Conservation (phyloP, 2,329 filamentous ascomycete genomes). For the Microcera coccophila region DNA sequence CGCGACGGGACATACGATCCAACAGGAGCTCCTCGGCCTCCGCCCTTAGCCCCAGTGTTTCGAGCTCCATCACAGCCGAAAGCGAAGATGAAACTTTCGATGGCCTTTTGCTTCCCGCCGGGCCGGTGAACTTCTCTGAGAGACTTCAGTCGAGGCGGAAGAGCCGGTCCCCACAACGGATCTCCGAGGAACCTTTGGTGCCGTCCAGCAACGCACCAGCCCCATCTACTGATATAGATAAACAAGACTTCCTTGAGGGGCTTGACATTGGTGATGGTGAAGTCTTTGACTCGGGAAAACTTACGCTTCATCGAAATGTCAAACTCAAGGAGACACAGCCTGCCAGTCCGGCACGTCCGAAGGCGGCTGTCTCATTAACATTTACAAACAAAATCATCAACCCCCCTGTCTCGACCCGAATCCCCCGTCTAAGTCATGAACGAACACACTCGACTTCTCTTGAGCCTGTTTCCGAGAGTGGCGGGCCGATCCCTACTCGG, state of each 20-base stretch:
- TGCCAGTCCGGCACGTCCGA: conserved; percentile 65
- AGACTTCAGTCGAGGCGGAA: conserved; percentile 69
- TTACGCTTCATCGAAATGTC: conserved; percentile 86
- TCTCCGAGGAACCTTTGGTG: conserved; percentile 36
- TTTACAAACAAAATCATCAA: conserved; percentile 73
- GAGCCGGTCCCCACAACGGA: conserved; percentile 53
- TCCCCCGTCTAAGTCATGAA: conserved; percentile 74
- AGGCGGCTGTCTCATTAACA: conserved; percentile 78
- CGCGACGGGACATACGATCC: conserved; percentile 72
- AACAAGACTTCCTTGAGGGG: conserved; percentile 79
- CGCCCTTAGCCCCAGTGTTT: conserved; percentile 85
- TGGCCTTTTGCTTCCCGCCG: conserved; percentile 79
- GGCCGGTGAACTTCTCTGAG: conserved; percentile 77
- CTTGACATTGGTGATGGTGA: conserved; percentile 84
- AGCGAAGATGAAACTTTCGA: conserved; percentile 92
- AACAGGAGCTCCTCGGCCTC: conserved; percentile 83
- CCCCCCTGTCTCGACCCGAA: conserved; percentile 55
- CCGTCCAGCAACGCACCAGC: conserved; percentile 31
- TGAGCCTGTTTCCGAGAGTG: conserved; percentile 91
- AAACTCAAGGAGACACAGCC: conserved; percentile 73
- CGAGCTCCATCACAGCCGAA: conserved; percentile 85
- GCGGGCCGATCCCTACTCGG: conserved; percentile 62
- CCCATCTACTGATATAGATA: conserved; percentile 41
- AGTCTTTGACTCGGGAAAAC: conserved; percentile 73
- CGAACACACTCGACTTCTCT: conserved; percentile 66